Evolutionary conservation across 2,329 filamentous ascomycete genomes (phyloP).

Genomic region (Fusarium hostae): DNA sequence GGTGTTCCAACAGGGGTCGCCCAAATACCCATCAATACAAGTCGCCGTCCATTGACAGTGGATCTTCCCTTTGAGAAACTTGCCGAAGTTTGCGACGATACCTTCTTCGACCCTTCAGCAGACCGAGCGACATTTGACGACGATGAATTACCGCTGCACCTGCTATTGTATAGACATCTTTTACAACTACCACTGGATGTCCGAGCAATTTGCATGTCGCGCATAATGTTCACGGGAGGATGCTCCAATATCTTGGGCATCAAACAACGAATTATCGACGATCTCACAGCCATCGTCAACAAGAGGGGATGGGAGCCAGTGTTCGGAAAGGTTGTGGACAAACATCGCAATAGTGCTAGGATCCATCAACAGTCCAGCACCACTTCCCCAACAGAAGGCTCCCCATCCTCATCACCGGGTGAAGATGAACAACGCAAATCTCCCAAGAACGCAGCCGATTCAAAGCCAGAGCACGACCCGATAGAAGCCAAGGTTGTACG

Average conservation of each 20-base stretch:
- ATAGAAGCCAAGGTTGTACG: slow-evolving; percentile 53
- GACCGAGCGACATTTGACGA: slow-evolving; percentile 77
- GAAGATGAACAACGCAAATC: slow-evolving; percentile 40
- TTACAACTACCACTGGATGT: slow-evolving; percentile 83
- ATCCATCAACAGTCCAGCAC: slow-evolving; percentile 49
- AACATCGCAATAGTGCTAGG: slow-evolving; percentile 59
- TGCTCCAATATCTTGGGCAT: slow-evolving; percentile 83
- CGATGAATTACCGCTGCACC: slow-evolving; percentile 81
- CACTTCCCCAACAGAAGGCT: slow-evolving; percentile 31
- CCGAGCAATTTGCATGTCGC: slow-evolving; percentile 85
- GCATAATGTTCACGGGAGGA: slow-evolving; percentile 87
- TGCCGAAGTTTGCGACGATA: slow-evolving; percentile 77
- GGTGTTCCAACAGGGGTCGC: slow-evolving; percentile 45
- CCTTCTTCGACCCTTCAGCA: slow-evolving; percentile 73
- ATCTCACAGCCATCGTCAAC: slow-evolving; percentile 74
- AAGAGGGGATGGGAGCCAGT: slow-evolving; percentile 82
- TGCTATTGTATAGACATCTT: slow-evolving; percentile 80
- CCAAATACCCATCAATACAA: slow-evolving; percentile 60
- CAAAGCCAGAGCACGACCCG: slow-evolving; percentile 44
- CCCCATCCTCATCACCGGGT: slow-evolving; percentile 38
- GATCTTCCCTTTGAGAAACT: slow-evolving; percentile 76
- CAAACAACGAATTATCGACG: slow-evolving; percentile 78
- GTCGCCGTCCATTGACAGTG: slow-evolving; percentile 63
- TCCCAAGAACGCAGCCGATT: slow-evolving; percentile 39
- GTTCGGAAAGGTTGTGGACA: slow-evolving; percentile 73